These are phyloP conservation scores for Ganoderma meredithae DNA, from an alignment of 1,284 basidiomycete species.

Conservation along the genomic window DNA sequence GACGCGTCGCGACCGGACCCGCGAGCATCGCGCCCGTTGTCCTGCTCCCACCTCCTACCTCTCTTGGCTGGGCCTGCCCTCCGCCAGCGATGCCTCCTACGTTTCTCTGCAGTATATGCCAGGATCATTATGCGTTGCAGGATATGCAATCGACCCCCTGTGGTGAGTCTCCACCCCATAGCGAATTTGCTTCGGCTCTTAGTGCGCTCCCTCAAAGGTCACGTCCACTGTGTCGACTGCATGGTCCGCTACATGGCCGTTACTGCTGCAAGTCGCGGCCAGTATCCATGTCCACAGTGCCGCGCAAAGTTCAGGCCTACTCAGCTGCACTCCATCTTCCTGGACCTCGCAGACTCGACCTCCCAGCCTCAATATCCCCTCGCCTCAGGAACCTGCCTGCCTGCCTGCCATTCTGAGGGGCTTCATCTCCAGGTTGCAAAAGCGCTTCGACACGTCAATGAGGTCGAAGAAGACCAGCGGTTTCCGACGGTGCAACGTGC, in stretches of 20 bases:
- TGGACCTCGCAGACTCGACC: conserved; percentile 18
- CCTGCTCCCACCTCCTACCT: background rate
- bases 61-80: background rate
- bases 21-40: background rate
- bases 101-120: conserved; percentile 26
- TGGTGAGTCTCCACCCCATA: conserved; percentile 13
- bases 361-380: conserved; percentile 11
- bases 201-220: conserved; percentile 10
- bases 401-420: conserved; percentile 13
- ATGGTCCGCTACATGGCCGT: conserved; percentile 4
- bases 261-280: background rate
- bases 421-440: conserved; percentile 20
- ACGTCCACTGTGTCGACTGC: conserved; percentile 24
- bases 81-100: background rate
- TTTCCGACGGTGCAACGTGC: conserved; percentile 26
- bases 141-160: conserved; percentile 23
- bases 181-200: background rate
- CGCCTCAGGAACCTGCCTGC: background rate
- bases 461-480: conserved; percentile 17
- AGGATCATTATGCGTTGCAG: conserved; percentile 16
- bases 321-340: conserved; percentile 22
- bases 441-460: conserved; percentile 11
- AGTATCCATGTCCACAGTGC: conserved; percentile 24
- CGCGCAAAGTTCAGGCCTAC: conserved; percentile 12
- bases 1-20: background rate